These are phyloP conservation scores for Coemansia sp. DNA, from an alignment of 192 early-diverging fungal species.

Conservation along the genomic window DNA sequence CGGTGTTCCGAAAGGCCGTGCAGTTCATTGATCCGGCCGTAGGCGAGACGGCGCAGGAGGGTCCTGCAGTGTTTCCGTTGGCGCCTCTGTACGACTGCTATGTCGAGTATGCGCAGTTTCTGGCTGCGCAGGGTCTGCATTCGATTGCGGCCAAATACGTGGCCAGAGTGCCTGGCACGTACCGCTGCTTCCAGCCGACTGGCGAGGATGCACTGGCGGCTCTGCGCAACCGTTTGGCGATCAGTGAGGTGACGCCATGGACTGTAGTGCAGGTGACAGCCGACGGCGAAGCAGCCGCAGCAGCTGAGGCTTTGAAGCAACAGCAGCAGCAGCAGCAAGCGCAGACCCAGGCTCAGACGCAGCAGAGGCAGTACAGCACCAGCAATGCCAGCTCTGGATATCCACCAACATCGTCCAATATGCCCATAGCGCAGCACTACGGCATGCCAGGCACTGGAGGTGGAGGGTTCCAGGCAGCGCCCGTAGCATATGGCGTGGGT, in stretches of 20 bases:
- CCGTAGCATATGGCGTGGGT: neutral
- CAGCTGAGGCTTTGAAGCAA: slow-evolving; percentile 12
- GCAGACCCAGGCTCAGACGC: neutral
- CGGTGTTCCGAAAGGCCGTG: slow-evolving; percentile 91
- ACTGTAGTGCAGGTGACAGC: slow-evolving; percentile 28
- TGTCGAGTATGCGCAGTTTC: slow-evolving; percentile 79
- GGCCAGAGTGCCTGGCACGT: slow-evolving; percentile 72
- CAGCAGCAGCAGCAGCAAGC: slow-evolving; percentile 15
- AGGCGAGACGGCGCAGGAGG: slow-evolving; percentile 33
- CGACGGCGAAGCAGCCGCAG: slow-evolving; percentile 14
- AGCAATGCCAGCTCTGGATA: neutral
- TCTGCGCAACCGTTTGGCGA: slow-evolving; percentile 71
- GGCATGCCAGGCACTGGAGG: neutral
- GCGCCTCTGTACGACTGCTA: slow-evolving; percentile 81
- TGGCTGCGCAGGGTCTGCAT: slow-evolving; percentile 75
- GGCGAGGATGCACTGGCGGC: slow-evolving; percentile 58
- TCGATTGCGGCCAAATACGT: slow-evolving; percentile 75
- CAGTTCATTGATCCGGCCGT: slow-evolving; percentile 80
- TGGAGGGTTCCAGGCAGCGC: neutral
- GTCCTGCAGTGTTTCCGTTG: slow-evolving; percentile 47
- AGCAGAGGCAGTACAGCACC: slow-evolving; percentile 14
- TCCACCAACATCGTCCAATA: slow-evolving; percentile 11
- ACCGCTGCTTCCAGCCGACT: slow-evolving; percentile 29
- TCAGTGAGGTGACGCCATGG: slow-evolving; percentile 30
- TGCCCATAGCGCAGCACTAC: slow-evolving; percentile 39